Evolutionary conservation across 2,329 filamentous ascomycete species (phyloP).

Genomic region (Colletotrichum caudatum): DNA sequence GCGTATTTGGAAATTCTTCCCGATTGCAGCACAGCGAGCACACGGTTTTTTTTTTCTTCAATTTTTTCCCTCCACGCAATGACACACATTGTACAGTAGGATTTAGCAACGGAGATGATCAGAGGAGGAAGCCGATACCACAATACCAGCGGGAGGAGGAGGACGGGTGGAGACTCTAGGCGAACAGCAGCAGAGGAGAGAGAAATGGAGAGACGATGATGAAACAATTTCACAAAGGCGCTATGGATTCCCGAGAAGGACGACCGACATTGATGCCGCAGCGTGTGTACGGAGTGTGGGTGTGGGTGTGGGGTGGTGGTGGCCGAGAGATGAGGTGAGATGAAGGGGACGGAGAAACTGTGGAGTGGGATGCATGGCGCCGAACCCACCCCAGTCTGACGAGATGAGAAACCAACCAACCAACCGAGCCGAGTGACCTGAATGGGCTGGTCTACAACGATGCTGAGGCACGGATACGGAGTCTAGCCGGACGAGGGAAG

Average conservation of each 20-base stretch:
- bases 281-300: background rate
- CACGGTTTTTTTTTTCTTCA: constrained; percentile 10
- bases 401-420: constrained; percentile 33
- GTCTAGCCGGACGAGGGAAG: background rate
- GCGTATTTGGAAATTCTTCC: constrained; percentile 31
- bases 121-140: constrained; percentile 15
- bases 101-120: constrained; percentile 13
- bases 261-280: constrained; percentile 3
- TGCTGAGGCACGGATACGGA: constrained; percentile 17
- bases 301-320: background rate
- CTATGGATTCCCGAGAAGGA: background rate
- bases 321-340: constrained; percentile 11
- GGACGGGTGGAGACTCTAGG: constrained; percentile 20
- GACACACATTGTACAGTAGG: constrained; percentile 39
- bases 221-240: constrained; percentile 9
- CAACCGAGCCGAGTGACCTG: constrained; percentile 35
- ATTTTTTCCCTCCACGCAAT: constrained; percentile 22
- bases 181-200: background rate
- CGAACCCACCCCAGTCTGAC: constrained; percentile 28
- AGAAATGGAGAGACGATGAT: constrained; percentile 14
- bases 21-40: constrained; percentile 41
- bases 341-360: constrained; percentile 26
- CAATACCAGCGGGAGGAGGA: constrained; percentile 6
- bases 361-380: constrained; percentile 27
- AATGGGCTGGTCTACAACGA: constrained; percentile 30